A percentile compares a stretch with the other conserved stretches of the same genome.
These are phyloP conservation scores for Trichoderma reesei DNA, from an alignment of 495 filamentous ascomycete genomes.

Conservation along the genomic window DNA sequence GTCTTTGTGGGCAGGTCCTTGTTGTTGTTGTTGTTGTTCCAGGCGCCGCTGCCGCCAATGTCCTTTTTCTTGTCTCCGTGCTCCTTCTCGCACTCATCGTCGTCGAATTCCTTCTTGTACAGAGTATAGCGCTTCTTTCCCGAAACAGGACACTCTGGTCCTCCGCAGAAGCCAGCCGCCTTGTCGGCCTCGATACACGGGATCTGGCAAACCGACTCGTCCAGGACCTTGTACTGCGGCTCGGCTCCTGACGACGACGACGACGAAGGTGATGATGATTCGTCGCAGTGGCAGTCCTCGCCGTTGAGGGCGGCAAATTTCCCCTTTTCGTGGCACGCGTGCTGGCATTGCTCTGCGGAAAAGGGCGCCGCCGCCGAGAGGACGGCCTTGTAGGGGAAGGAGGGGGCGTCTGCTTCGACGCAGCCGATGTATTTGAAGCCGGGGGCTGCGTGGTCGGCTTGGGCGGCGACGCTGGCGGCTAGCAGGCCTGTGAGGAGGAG, in stretches of 20 bases:
- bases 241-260: not conserved
- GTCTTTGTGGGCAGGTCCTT: not conserved
- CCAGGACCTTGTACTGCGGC: not conserved
- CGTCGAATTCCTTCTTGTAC: not conserved
- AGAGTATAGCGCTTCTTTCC: conserved; percentile 1
- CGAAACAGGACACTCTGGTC: not conserved
- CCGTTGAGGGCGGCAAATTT: not conserved
- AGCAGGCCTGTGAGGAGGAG: not conserved
- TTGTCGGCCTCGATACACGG: not conserved
- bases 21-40: not conserved
- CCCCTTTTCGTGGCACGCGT: not conserved
- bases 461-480: not conserved
- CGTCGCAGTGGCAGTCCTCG: not conserved
- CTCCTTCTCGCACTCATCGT: not conserved
- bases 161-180: not conserved
- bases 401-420: not conserved
- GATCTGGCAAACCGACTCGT: not conserved
- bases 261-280: not conserved
- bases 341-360: not conserved
- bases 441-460: not conserved
- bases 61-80: not conserved
- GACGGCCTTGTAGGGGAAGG: not conserved
- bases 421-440: conserved; percentile 4
- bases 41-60: not conserved
- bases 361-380: not conserved